These are phyloP conservation scores for Mucor irregularis DNA, from an alignment of 371 early-diverging fungal species.

Conservation along the genomic window DNA sequence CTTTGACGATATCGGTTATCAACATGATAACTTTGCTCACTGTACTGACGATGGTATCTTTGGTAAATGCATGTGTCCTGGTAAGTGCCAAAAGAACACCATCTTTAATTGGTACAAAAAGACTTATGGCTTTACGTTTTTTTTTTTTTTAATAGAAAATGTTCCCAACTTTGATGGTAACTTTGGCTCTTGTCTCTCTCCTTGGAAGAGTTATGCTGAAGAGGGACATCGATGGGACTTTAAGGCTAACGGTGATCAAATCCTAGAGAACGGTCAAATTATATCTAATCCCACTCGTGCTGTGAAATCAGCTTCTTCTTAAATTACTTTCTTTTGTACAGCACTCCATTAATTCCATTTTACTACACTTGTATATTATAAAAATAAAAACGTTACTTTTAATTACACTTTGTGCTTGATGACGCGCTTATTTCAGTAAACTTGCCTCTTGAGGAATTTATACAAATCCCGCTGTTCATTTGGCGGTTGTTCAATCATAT, in stretches of 20 bases:
- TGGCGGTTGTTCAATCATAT: too few species aligned
- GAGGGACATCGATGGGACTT: conserved; percentile 35
- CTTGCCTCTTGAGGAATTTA: too few species aligned
- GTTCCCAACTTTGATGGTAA: conserved; percentile 32
- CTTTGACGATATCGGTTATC: conserved; percentile 87
- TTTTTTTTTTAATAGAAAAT: conserved; percentile 13
- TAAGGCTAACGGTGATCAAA: conserved; percentile 27
- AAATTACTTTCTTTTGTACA: too few species aligned
- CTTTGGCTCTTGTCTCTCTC: conserved; percentile 42
- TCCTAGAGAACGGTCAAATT: conserved; percentile 12
- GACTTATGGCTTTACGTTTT: too few species aligned
- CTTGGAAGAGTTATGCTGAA: conserved; percentile 31
- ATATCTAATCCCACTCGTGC: neutral
- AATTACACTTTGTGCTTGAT: too few species aligned
- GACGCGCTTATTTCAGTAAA: too few species aligned
- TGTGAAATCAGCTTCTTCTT: too few species aligned
- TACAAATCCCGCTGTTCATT: too few species aligned
- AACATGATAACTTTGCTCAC: conserved; percentile 47
- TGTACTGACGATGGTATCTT: conserved; percentile 37
- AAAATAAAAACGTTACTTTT: too few species aligned
- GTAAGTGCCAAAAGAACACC: too few species aligned
- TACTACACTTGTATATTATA: too few species aligned
- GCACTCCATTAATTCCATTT: neutral
- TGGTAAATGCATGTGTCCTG: conserved; percentile 49
- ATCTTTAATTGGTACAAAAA: too few species aligned